Percentiles rank a stretch among this genome's conserved stretches.
Evolutionary conservation across 345 rosid species (phyloP).

Genomic region (rapeseed (Brassica napus)): DNA sequence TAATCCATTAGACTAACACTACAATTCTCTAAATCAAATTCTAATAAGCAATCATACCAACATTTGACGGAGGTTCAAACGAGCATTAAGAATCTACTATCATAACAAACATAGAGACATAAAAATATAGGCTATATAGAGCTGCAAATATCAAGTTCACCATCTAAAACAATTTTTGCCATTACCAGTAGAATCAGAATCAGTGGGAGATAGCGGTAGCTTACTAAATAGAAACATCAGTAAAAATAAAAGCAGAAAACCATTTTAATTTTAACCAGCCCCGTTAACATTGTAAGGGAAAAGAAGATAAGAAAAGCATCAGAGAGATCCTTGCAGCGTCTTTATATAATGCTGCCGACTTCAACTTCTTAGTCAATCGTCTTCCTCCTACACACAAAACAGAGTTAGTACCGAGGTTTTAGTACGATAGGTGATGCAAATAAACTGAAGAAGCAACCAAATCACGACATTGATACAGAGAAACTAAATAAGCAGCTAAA

Average conservation of each 20-base stretch:
- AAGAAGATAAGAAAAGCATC: not conserved
- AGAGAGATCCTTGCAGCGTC: slow-evolving; percentile 33
- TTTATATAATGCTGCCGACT: slow-evolving; percentile 28
- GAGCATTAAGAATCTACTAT: not conserved
- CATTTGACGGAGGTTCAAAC: not conserved
- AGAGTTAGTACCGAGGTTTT: too few relatives aligned
- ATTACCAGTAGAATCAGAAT: slow-evolving; percentile 30
- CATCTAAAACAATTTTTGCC: slow-evolving; percentile 2
- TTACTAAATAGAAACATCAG: slow-evolving; percentile 29
- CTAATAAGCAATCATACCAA: not conserved
- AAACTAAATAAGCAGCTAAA: not conserved
- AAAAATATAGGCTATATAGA: not conserved
- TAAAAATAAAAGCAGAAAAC: not conserved
- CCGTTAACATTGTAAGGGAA: slow-evolving; percentile 22
- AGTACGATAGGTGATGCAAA: not conserved
- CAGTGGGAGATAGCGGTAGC: slow-evolving; percentile 29
- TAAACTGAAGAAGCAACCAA: not conserved
- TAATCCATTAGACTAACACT: not conserved
- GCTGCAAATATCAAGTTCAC: slow-evolving; percentile 46
- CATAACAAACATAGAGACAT: not conserved
- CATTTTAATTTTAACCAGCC: not conserved
- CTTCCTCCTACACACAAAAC: slow-evolving; percentile 59
- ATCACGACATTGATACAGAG: not conserved
- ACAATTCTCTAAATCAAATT: not conserved
- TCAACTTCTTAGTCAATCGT: slow-evolving; percentile 57